These are phyloP conservation scores for Jacaranda mimosifolia DNA, from an alignment of 257 asterid species.

Conservation along the genomic window DNA sequence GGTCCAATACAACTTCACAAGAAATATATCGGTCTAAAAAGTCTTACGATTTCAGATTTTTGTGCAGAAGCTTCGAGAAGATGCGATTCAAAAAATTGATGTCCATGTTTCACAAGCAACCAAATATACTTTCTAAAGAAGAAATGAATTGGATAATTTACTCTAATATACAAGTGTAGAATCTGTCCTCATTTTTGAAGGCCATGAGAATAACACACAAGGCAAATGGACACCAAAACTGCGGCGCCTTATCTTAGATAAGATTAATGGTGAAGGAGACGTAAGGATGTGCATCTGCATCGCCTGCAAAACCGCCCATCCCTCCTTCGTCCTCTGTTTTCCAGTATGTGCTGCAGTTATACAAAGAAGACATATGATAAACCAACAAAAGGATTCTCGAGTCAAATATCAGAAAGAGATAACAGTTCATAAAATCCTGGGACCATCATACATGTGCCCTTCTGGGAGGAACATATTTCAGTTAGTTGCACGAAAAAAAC, in stretches of 20 bases:
- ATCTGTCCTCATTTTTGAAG: too few relatives aligned
- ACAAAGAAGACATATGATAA: slow-evolving; percentile 29
- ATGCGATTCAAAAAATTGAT: slow-evolving; percentile 16
- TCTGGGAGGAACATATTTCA: too few relatives aligned
- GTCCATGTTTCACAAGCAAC: slow-evolving; percentile 31
- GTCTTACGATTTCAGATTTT: slow-evolving; percentile 18
- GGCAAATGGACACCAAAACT: too few relatives aligned
- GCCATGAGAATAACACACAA: too few relatives aligned
- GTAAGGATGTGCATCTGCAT: slow-evolving; percentile 85
- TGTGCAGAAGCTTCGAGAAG: neutral
- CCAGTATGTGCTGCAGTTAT: slow-evolving; percentile 80
- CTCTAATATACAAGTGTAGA: too few relatives aligned
- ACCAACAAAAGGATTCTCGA: slow-evolving; percentile 3
- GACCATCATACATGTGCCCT: too few relatives aligned
- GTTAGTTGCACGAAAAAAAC: too few relatives aligned
- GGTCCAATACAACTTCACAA: slow-evolving; percentile 31
- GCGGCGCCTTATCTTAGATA: slow-evolving; percentile 48
- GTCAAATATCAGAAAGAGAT: too few relatives aligned
- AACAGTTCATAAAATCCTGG: too few relatives aligned
- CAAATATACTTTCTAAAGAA: neutral
- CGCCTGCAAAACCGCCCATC: slow-evolving; percentile 72
- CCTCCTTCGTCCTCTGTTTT: slow-evolving; percentile 90
- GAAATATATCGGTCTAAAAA: slow-evolving; percentile 17
- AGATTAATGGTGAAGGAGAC: slow-evolving; percentile 97
- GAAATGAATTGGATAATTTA: too few relatives aligned